Evolutionary conservation across 164 flowering plant genomes (phyloP).

Genomic region (Aristolochia californica): DNA sequence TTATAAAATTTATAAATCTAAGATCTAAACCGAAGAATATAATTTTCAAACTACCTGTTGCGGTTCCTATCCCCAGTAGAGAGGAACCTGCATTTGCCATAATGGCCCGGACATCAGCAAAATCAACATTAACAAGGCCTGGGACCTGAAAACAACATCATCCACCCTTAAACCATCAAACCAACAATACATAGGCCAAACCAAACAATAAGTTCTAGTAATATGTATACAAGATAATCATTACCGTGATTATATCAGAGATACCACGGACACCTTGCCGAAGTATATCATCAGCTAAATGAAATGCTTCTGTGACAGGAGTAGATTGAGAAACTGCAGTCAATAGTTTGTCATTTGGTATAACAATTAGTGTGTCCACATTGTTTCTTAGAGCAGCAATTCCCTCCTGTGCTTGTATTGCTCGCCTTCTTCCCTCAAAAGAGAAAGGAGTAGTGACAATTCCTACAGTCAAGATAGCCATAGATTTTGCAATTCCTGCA

Average conservation of each 20-base stretch:
- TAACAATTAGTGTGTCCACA: conserved; percentile 88
- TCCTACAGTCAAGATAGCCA: conserved; percentile 94
- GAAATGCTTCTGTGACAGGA: conserved; percentile 95
- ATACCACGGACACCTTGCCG: conserved; percentile 98
- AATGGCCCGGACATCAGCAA: conserved; percentile 78
- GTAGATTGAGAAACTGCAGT: conserved; percentile 85
- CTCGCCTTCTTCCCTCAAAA: conserved; percentile 84
- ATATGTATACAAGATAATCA: not conserved
- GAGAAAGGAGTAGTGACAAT: conserved; percentile 94
- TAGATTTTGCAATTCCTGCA: conserved; percentile 81
- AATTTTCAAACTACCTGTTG: conserved; percentile 40
- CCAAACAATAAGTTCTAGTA: not conserved
- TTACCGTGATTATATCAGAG: conserved; percentile 94
- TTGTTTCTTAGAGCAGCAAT: conserved; percentile 86
- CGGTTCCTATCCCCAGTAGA: conserved; percentile 74
- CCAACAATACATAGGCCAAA: not conserved
- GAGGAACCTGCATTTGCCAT: conserved; percentile 85
- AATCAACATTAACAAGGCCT: conserved; percentile 69
- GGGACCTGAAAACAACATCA: conserved; percentile 38
- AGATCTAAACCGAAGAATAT: not conserved
- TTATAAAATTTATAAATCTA: too few relatives aligned
- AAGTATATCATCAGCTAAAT: conserved; percentile 90
- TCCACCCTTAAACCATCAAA: not conserved
- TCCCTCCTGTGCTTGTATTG: conserved; percentile 97
- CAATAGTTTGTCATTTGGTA: conserved; percentile 91